These are phyloP conservation scores for Zygnema circumcarinatum DNA, from an alignment of 139 green algal species.

Conservation along the genomic window DNA sequence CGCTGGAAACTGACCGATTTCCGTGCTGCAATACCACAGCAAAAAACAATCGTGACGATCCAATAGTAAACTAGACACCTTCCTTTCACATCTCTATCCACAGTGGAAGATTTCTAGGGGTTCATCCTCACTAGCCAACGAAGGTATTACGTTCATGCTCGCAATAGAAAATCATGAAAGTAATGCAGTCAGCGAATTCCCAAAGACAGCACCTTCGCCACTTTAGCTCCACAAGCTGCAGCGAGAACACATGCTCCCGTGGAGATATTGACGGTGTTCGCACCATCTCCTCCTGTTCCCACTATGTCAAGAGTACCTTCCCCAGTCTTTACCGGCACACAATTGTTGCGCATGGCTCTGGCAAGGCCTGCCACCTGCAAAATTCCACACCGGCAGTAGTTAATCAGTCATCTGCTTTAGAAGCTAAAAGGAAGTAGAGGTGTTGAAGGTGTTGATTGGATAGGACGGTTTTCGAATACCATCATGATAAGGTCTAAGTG, in stretches of 20 bases:
- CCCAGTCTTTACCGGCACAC: slow-evolving; percentile 69
- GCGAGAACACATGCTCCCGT: slow-evolving; percentile 93
- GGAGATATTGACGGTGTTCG: slow-evolving; percentile 98
- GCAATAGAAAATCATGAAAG: too few species aligned
- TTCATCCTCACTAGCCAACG: too few species aligned
- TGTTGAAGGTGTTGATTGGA: background rate
- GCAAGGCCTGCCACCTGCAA: slow-evolving; percentile 80
- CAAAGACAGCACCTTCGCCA: slow-evolving; percentile 91
- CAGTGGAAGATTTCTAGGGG: too few species aligned
- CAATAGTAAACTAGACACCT: background rate
- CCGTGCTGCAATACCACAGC: slow-evolving; percentile 77
- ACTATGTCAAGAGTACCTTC: slow-evolving; percentile 91
- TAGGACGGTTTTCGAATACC: background rate
- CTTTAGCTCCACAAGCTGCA: slow-evolving; percentile 89
- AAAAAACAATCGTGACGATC: slow-evolving; percentile 23
- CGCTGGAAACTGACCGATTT: slow-evolving; percentile 88
- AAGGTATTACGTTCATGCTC: too few species aligned
- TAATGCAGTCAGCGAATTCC: too few species aligned
- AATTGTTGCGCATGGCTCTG: slow-evolving; percentile 75
- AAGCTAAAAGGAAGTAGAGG: background rate
- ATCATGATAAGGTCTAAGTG: background rate
- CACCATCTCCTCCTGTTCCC: slow-evolving; percentile 95
- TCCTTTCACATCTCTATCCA: too few species aligned
- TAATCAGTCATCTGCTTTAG: background rate
- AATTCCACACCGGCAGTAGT: too few species aligned